Base-by-base conservation (phyloP, 2,329 filamentous ascomycete genomes). In the Neurospora sp. region DNA sequence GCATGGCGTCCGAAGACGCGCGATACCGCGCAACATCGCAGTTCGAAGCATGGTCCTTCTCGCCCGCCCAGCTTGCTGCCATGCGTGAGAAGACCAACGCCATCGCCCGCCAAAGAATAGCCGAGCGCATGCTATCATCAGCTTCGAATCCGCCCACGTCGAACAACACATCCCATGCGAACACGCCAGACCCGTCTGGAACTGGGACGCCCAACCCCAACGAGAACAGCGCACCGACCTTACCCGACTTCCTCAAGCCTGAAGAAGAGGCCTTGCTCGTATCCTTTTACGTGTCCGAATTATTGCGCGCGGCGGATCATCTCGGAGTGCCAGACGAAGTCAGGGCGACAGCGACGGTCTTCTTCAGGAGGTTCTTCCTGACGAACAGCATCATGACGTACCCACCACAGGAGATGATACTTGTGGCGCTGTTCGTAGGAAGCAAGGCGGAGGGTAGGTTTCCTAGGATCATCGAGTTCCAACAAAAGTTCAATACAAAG, bases 321-420 rank as follows among this genome's bases (percentile, higher is more conserved):
- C 85, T 83, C 74, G 81, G 85, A 40, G 77, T 85, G 57, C 82
- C 83, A 6, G 84, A 83, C 73, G 83, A 85, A 70, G 84, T 85
- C 70, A 82, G 85, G 70, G 89, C 91, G 36, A 97, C 94, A 6
- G 92, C 93, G 3, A 91, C 95, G 72, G 89, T 96, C 77, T 97
- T 96, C 79, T 86, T 99, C 71, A 91, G 92, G 69, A 91, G 96
- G 70, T 98, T 99, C 85, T 99, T 98, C 82, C 87, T 97, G 43
- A 95, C 92, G 77, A 97, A 98, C 81, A 96, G 92, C 52, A 88
- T 94, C 77, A 97, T 98, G 92, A 97, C 94, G 38, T 98, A 99
- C 78, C 92, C 95, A 72, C 95, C 94, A 0, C 91, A 92, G 72
- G 90, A 93, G 73, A 91, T 98, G 74, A 89, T 97, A 78, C 92